phyloP scores from a whole-genome alignment of 2,329 filamentous ascomycete genomes.

The Setomelanomma holmii region DNA sequence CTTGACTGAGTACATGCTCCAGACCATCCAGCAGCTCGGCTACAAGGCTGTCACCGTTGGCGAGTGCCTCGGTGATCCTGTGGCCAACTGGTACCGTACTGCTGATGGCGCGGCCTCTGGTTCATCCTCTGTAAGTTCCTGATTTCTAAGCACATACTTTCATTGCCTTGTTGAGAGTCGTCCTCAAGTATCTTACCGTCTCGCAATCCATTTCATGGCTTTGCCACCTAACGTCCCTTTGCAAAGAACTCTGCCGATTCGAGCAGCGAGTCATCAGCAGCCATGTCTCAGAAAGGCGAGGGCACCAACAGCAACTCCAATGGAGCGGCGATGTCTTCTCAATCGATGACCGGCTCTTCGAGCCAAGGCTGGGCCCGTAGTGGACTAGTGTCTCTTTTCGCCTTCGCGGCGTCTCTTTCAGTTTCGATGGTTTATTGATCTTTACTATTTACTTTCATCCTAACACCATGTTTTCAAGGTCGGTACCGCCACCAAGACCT shows the following conservation, averaged over 20 bases:
- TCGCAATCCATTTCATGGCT: conserved; percentile 3
- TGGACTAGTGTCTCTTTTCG: conserved; percentile 6
- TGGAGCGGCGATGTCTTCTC: conserved; percentile 1
- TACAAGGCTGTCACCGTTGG: conserved; percentile 57
- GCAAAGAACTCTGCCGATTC: conserved; percentile 15
- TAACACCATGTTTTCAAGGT: conserved; percentile 10
- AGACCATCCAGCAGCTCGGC: conserved; percentile 46
- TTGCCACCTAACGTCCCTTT: conserved; percentile 19
- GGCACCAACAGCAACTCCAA: conserved; percentile 3
- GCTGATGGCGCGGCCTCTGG: conserved; percentile 45
- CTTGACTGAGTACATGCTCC: conserved; percentile 55
- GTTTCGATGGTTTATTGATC: conserved; percentile 7
- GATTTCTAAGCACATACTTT: conserved; percentile 2
- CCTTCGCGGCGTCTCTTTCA: conserved; percentile 7
- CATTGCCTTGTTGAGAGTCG: conserved; percentile 9
- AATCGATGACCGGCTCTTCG: conserved; percentile 3
- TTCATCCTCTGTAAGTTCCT: conserved; percentile 27
- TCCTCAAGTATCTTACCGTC: conserved; percentile 12
- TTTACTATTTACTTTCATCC: conserved; percentile 6
- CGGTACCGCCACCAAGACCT: conserved; percentile 3
- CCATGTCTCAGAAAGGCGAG: conserved; percentile 1
- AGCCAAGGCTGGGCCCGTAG: conserved; percentile 4
- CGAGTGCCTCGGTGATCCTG: conserved; percentile 56
- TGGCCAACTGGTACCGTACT: conserved; percentile 58
- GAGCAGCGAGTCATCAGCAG: conserved; percentile 6